phyloP scores from a whole-genome alignment of 306 rosid species.

The Pyrus communis region DNA sequence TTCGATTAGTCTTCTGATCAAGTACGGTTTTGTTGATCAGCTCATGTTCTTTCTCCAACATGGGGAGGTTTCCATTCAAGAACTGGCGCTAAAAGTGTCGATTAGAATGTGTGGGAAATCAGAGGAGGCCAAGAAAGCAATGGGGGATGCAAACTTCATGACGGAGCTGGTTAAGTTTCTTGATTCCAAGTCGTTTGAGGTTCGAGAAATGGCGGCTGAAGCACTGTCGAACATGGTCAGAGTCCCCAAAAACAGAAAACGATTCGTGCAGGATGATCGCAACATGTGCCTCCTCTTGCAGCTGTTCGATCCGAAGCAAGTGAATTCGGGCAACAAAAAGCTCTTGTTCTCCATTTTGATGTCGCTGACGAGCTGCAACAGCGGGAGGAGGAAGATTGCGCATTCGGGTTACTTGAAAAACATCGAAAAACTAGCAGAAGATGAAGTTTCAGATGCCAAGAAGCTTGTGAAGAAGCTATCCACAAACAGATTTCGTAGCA shows the following conservation, averaged over 20 bases:
- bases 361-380: slow-evolving; percentile 66
- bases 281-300: slow-evolving; percentile 51
- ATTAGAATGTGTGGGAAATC: slow-evolving; percentile 47
- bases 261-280: slow-evolving; percentile 64
- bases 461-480: slow-evolving; percentile 71
- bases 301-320: slow-evolving; percentile 53
- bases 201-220: slow-evolving; percentile 78
- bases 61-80: slow-evolving; percentile 70
- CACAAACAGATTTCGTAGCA: slow-evolving; percentile 60
- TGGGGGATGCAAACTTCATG: slow-evolving; percentile 74
- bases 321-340: slow-evolving; percentile 49
- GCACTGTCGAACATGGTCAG: slow-evolving; percentile 59
- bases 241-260: slow-evolving; percentile 67
- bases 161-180: slow-evolving; percentile 70
- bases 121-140: slow-evolving; percentile 65
- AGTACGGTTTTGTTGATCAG: slow-evolving; percentile 57
- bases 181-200: slow-evolving; percentile 63
- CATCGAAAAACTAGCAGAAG: slow-evolving; percentile 79
- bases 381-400: slow-evolving; percentile 74
- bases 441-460: slow-evolving; percentile 79
- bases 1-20: slow-evolving; percentile 40
- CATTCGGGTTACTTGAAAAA: slow-evolving; percentile 62
- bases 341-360: slow-evolving; percentile 54
- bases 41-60: slow-evolving; percentile 45
- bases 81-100: slow-evolving; percentile 61